Evolutionary conservation across 768 basidiomycete species (phyloP).

Genomic region (Agrocybe chaxingu): DNA sequence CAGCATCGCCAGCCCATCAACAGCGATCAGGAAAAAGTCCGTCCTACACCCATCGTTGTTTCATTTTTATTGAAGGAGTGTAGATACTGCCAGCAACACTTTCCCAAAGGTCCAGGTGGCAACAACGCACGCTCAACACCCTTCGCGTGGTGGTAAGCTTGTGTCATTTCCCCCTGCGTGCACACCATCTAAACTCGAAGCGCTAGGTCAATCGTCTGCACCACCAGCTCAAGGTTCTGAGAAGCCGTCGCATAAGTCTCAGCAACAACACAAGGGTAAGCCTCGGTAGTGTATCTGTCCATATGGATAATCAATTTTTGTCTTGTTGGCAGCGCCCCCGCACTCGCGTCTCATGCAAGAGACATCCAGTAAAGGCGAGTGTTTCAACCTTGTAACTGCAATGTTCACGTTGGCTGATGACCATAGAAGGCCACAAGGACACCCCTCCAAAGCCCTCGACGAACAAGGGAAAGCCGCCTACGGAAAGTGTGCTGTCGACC

Average conservation of each 20-base stretch:
- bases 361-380: conserved; percentile 11
- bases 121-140: conserved; percentile 10
- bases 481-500: neutral
- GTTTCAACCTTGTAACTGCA: conserved; percentile 6
- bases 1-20: conserved; percentile 10
- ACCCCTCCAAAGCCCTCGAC: conserved; percentile 10
- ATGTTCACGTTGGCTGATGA: conserved; percentile 11
- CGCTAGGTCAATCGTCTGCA: conserved; percentile 12
- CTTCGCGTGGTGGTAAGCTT: conserved; percentile 12
- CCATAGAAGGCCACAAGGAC: conserved; percentile 10
- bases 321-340: conserved; percentile 11
- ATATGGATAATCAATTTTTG: conserved; percentile 10
- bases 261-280: conserved; percentile 14
- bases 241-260: conserved; percentile 11
- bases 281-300: conserved; percentile 8
- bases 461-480: conserved; percentile 9
- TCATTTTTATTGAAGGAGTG: conserved; percentile 10
- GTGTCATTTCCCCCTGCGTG: conserved; percentile 6
- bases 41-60: conserved; percentile 7
- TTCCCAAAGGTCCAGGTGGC: conserved; percentile 12
- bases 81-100: conserved; percentile 9
- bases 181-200: conserved; percentile 10
- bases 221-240: conserved; percentile 9
- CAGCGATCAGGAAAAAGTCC: conserved; percentile 10
- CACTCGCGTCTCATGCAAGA: conserved; percentile 8